phyloP scores from a whole-genome alignment of 2,329 filamentous ascomycete genomes.

The Berkeleyomyces rouxiae region DNA sequence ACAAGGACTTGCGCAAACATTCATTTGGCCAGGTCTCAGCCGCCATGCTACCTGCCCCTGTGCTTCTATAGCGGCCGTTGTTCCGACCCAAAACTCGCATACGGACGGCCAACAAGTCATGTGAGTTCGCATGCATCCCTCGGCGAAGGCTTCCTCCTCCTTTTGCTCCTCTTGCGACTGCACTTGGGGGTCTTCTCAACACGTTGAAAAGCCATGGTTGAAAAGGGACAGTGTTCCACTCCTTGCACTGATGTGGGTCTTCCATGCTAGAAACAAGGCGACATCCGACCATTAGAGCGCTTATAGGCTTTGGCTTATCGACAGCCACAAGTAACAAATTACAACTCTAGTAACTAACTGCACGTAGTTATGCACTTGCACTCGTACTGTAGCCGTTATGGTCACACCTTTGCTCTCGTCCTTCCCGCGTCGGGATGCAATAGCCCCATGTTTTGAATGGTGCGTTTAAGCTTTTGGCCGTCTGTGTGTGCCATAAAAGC shows the following conservation, averaged over 20 bases:
- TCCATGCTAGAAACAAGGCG: background rate
- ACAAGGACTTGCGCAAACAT: background rate
- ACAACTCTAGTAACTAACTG: too few relatives aligned
- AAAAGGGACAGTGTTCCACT: background rate
- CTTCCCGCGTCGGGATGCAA: too few relatives aligned
- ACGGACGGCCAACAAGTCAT: background rate
- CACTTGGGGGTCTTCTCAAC: background rate
- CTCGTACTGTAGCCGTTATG: too few relatives aligned
- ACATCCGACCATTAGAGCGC: slow-evolving; percentile 12
- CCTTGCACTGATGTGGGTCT: background rate
- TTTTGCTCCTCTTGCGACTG: background rate
- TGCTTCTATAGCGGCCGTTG: too few relatives aligned
- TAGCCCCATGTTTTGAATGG: background rate
- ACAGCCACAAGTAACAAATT: too few relatives aligned
- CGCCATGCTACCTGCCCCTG: background rate
- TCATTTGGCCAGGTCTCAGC: background rate
- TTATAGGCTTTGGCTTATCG: background rate
- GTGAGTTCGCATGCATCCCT: background rate
- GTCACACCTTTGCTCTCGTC: too few relatives aligned
- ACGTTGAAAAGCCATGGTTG: background rate
- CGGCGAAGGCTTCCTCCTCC: background rate
- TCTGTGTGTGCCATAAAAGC: background rate
- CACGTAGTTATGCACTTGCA: too few relatives aligned
- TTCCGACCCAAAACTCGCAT: background rate
- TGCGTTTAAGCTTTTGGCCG: background rate